Evolutionary conservation across 148 eudicot genomes (phyloP).

Genomic region (Fallopia convolvulus): DNA sequence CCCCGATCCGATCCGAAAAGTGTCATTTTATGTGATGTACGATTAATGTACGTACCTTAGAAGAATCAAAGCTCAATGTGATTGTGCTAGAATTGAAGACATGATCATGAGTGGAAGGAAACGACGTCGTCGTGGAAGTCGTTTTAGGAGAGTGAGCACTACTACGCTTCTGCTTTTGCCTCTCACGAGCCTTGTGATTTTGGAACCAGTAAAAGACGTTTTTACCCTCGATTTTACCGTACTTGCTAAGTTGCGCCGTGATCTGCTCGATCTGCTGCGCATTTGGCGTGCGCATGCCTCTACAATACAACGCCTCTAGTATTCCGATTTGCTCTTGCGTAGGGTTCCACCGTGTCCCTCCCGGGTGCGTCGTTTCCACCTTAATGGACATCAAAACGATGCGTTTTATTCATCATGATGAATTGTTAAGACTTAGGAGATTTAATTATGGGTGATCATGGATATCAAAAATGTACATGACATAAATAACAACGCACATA

Average conservation of each 20-base stretch:
- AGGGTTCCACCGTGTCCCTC: conserved; percentile 97
- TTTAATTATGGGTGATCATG: no score
- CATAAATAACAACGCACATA: no score
- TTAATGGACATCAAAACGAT: conserved; percentile 6
- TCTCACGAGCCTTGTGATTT: conserved; percentile 91
- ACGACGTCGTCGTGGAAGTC: neutral
- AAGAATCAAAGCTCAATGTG: conserved; percentile 26
- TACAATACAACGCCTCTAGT: conserved; percentile 70
- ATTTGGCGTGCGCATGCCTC: conserved; percentile 89
- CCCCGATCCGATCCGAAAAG: no score
- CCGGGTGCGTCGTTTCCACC: conserved; percentile 66
- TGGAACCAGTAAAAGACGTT: conserved; percentile 98
- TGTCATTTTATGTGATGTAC: neutral
- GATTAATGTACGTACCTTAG: conserved; percentile 26
- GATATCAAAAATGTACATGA: no score
- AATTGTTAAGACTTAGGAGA: neutral
- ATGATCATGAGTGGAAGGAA: conserved; percentile 5
- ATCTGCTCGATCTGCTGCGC: conserved; percentile 91
- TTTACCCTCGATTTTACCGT: conserved; percentile 90
- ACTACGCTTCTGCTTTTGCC: conserved; percentile 82
- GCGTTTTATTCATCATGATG: neutral
- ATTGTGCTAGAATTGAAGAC: conserved; percentile 10
- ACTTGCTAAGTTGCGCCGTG: conserved; percentile 57
- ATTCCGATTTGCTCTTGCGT: conserved; percentile 82
- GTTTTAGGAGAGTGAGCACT: conserved; percentile 5